Base-by-base conservation (phyloP, 352 stramenopile species). In the Phytophthora pistaciae region DNA sequence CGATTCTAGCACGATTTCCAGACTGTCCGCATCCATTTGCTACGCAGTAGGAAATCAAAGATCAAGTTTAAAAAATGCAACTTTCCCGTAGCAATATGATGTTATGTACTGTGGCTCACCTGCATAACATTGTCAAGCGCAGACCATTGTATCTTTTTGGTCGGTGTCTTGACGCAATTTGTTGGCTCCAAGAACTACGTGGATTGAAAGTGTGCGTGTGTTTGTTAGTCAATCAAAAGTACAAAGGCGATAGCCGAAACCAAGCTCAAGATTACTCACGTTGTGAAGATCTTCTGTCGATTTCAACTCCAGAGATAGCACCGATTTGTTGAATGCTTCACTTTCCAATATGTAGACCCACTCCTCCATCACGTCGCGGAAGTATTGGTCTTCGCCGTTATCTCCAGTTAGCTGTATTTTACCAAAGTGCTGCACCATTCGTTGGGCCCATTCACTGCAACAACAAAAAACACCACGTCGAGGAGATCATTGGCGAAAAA, bases 311-410 rank as follows among this genome's bases (percentile, higher is more conserved):
- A 97, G 70, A 31, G 72, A 85, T 18, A 94, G 66, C 36, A 94
- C 71, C 3, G 82, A 72, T 53, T 78, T 80, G 42, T 97, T 95
- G 68, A 94, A 97, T 9, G 78, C 81, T 68, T 77, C 73, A 42
- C 81, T 95, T 70, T 97, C 90, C 23, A 97, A 42, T 48, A 96
- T 85, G 58, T 88, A 97, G 86, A 94, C 93, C 87, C 90, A 95
- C 64, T 97, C 90, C 53, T 97, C 88, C 33, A 97, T 72, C 21
- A 94, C 88, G 42, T 82, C 79, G 36, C 94, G 71, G 42, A 93
- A 87, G 36, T 76, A 71, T 29, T 80, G 72, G 20, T 87, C 78
- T 58, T 85, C 59, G 0, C 58, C 83, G 44, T 70, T 76, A 42
- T 91, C 81, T 5, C 77, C 66, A 33, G 78, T 76, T 55, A 95